Conservation (phyloP, 495 filamentous ascomycete genomes). For the Aspergillus olivimuriae region DNA sequence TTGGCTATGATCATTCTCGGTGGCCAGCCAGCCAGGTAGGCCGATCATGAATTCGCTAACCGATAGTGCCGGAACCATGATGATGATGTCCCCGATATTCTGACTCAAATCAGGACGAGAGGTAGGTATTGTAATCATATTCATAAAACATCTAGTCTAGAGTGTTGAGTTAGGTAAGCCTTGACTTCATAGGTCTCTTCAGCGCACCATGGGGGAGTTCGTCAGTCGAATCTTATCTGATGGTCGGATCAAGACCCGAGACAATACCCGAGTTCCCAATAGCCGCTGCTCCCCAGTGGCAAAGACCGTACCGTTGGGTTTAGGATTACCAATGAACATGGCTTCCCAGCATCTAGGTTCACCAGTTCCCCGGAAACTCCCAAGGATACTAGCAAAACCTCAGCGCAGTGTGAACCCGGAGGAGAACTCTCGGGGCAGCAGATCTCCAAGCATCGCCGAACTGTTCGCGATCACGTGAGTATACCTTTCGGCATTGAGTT, state of each 20-base stretch:
- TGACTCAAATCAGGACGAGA: not conserved
- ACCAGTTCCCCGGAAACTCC: no score
- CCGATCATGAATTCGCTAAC: no score
- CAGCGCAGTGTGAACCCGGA: no score
- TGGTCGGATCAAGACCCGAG: not conserved
- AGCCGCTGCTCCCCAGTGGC: not conserved
- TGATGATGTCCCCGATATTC: not conserved
- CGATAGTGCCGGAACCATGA: not conserved
- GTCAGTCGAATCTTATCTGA: constrained; percentile 3
- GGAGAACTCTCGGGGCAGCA: no score
- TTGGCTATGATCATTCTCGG: no score
- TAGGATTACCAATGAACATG: no score
- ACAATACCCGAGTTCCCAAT: not conserved
- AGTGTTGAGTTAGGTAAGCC: not conserved
- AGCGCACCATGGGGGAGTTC: not conserved
- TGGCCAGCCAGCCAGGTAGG: no score
- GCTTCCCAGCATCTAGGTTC: no score
- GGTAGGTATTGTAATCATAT: not conserved
- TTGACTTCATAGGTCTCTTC: not conserved
- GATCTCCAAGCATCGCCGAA: no score
- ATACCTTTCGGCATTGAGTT: no score
- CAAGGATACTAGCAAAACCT: no score
- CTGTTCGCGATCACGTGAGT: no score
- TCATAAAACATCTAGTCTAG: not conserved
- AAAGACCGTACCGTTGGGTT: not conserved